Conservation (phyloP, 331 rosid species). For the Quercus tomentella region DNA sequence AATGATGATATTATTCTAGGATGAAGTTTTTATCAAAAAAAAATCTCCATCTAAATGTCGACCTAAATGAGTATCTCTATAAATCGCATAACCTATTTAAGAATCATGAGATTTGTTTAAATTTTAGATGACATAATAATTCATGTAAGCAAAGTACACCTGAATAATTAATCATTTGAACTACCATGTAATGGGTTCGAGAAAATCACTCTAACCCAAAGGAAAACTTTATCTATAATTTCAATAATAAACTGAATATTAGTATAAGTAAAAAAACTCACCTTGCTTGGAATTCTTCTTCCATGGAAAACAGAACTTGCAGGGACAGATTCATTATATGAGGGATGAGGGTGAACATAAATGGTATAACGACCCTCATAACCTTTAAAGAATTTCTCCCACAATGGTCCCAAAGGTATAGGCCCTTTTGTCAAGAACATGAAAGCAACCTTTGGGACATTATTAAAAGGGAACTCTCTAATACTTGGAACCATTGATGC, state of each 20-base stretch:
- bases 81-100: too few relatives aligned
- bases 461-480: constrained; percentile 1
- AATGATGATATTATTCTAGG: too few relatives aligned
- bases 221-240: too few relatives aligned
- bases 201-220: too few relatives aligned
- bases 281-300: constrained; percentile 58
- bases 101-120: too few relatives aligned
- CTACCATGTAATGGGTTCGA: too few relatives aligned
- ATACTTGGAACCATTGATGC: constrained; percentile 34
- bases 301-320: constrained; percentile 37
- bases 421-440: constrained; percentile 60
- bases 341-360: constrained; percentile 52
- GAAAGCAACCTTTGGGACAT: constrained; percentile 53
- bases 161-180: too few relatives aligned
- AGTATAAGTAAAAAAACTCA: not conserved
- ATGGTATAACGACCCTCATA: constrained; percentile 34
- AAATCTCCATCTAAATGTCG: too few relatives aligned
- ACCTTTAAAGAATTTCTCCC: constrained; percentile 61
- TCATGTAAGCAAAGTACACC: too few relatives aligned
- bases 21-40: too few relatives aligned
- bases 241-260: not conserved
- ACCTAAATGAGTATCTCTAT: too few relatives aligned
- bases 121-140: too few relatives aligned
- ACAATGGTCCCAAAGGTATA: constrained; percentile 40
- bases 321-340: constrained; percentile 26